Conservation (phyloP, 805 yeast genomes). For the Tetrapisispora fleetii region DNA sequence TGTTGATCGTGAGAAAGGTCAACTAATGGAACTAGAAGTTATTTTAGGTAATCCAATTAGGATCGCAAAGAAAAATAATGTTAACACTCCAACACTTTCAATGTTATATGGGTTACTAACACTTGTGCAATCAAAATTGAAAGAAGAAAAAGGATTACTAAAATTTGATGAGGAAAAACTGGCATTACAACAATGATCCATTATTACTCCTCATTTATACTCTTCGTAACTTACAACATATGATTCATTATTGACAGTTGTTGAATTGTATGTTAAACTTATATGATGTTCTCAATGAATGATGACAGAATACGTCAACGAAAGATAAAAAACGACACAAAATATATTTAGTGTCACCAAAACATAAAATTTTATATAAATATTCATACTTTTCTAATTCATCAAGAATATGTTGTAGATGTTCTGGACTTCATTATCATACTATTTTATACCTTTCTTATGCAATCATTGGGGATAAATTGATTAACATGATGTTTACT, state of each 20-base stretch:
- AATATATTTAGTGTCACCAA: background rate
- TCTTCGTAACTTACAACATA: background rate
- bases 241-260: no score
- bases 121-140: slow-evolving; percentile 50
- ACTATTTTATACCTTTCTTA: no score
- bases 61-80: slow-evolving; percentile 37
- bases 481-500: background rate
- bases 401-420: no score
- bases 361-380: no score
- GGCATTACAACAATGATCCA: background rate
- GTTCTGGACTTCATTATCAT: background rate
- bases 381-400: no score
- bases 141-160: slow-evolving; percentile 43
- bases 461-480: no score
- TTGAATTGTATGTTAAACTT: no score
- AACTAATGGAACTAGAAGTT: slow-evolving; percentile 59
- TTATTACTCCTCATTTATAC: background rate
- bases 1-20: slow-evolving; percentile 50
- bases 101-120: slow-evolving; percentile 50
- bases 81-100: slow-evolving; percentile 49
- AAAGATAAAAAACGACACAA: background rate
- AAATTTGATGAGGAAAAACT: slow-evolving; percentile 8
- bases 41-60: slow-evolving; percentile 58
- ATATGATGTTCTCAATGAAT: no score
- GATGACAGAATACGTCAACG: no score